Conservation (phyloP, 2,329 filamentous ascomycete genomes). For the Pseudogymnoascus sp. region DNA sequence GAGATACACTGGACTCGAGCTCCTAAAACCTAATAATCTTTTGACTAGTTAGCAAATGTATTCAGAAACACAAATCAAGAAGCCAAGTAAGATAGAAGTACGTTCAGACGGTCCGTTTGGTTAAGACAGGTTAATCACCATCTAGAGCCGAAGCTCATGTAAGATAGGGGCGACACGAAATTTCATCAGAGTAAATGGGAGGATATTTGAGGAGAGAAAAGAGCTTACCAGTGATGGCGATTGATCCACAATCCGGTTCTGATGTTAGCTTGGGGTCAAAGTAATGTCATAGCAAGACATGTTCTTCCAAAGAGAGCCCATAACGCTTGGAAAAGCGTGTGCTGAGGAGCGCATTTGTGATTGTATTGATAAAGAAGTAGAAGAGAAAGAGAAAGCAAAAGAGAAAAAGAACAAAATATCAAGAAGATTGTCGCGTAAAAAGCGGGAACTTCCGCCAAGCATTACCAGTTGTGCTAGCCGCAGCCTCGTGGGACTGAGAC, state of each 20-base stretch:
- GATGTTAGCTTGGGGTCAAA: background rate
- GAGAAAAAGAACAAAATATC: constrained; percentile 2
- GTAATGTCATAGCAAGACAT: background rate
- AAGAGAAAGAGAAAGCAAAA: background rate
- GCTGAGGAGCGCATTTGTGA: background rate
- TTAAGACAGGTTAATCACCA: constrained; percentile 53
- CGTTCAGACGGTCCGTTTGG: constrained; percentile 48
- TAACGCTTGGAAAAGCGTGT: background rate
- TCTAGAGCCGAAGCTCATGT: constrained; percentile 32
- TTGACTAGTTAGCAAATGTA: constrained; percentile 18
- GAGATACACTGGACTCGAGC: constrained; percentile 1
- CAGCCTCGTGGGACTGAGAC: background rate
- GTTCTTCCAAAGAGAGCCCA: background rate
- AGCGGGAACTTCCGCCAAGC: constrained; percentile 6
- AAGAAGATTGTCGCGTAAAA: constrained; percentile 5
- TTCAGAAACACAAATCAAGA: constrained; percentile 14
- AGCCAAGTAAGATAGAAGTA: constrained; percentile 12
- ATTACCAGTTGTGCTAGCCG: constrained; percentile 1
- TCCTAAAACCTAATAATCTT: background rate
- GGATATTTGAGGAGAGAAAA: background rate
- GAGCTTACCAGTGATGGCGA: constrained; percentile 11
- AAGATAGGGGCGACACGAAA: constrained; percentile 53
- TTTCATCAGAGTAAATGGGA: constrained; percentile 40
- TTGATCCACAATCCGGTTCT: background rate
- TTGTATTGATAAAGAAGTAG: background rate